A percentile compares a stretch with the other conserved stretches of the same genome.
phyloP scores from a whole-genome alignment of 108 stramenopile genomes.

The Fragilaria crotonensis region DNA sequence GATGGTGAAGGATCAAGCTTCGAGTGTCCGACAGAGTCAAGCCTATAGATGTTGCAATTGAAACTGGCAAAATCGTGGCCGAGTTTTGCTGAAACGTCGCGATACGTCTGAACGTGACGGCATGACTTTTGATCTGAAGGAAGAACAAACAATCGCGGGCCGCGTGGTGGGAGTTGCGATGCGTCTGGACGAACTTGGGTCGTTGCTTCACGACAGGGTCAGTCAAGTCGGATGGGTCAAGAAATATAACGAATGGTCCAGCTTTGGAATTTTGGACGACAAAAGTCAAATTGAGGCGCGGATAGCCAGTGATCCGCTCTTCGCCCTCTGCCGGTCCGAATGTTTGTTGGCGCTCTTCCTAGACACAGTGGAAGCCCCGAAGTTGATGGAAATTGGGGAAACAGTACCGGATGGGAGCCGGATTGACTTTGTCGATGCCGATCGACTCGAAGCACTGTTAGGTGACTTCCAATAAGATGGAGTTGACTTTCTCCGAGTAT shows the following conservation, averaged over 20 bases:
- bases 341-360: constrained; percentile 74
- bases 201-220: constrained; percentile 21
- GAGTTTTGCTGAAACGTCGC: constrained; percentile 51
- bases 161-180: constrained; percentile 77
- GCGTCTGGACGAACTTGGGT: constrained; percentile 64
- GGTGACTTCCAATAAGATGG: not conserved
- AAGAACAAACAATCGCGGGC: constrained; percentile 66
- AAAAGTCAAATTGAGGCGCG: constrained; percentile 21
- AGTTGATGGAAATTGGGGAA: constrained; percentile 37
- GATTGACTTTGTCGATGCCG: constrained; percentile 74
- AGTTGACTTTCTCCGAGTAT: too few relatives aligned
- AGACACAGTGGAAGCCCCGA: constrained; percentile 54
- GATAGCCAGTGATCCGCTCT: constrained; percentile 59
- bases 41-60: constrained; percentile 56
- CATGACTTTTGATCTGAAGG: constrained; percentile 34
- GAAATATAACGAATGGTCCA: constrained; percentile 56
- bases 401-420: constrained; percentile 50
- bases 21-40: not conserved
- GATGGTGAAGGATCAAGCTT: constrained; percentile 10
- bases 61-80: constrained; percentile 55
- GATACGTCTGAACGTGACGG: constrained; percentile 37
- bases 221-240: constrained; percentile 31
- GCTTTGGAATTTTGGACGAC: constrained; percentile 53
- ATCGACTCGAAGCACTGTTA: constrained; percentile 59
- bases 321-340: constrained; percentile 72